Percentiles rank a stretch among this genome's conserved stretches.
Conservation (phyloP, 768 basidiomycete species). For the Leccinum longicurvipes region DNA sequence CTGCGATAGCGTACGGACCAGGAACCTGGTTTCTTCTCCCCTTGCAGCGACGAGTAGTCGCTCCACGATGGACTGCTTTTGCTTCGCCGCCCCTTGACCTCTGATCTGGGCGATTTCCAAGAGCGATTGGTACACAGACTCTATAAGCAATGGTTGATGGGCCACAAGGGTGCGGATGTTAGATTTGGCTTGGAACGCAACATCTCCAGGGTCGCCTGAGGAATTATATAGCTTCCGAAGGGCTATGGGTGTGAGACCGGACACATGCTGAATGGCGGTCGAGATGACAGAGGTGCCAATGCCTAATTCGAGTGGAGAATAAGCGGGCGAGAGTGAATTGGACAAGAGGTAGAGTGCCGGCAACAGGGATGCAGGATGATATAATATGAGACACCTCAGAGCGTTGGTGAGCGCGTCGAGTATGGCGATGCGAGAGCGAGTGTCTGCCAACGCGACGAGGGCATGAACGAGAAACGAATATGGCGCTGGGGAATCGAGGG, state of each 20-base stretch:
- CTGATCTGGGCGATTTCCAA: conserved; percentile 64
- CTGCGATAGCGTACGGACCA: conserved; percentile 69
- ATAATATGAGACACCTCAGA: conserved; percentile 60
- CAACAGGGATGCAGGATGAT: conserved; percentile 66
- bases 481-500: conserved; percentile 40
- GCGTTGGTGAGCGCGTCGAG: conserved; percentile 70
- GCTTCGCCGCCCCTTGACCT: conserved; percentile 71
- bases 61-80: conserved; percentile 76
- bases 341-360: conserved; percentile 81
- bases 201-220: conserved; percentile 83
- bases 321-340: conserved; percentile 75
- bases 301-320: conserved; percentile 66
- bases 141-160: conserved; percentile 62
- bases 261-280: conserved; percentile 68
- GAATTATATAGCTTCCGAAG: conserved; percentile 66
- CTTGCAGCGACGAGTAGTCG: conserved; percentile 78
- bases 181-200: conserved; percentile 80
- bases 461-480: conserved; percentile 72
- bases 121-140: conserved; percentile 64
- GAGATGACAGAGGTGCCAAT: conserved; percentile 67
- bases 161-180: conserved; percentile 71
- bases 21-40: conserved; percentile 85
- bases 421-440: conserved; percentile 71
- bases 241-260: conserved; percentile 56
- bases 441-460: conserved; percentile 56